Evolutionary conservation across 2,329 filamentous ascomycete species (phyloP), one percentile per base, ranked within the genome.

Genomic region (Verruconis gallopava): DNA sequence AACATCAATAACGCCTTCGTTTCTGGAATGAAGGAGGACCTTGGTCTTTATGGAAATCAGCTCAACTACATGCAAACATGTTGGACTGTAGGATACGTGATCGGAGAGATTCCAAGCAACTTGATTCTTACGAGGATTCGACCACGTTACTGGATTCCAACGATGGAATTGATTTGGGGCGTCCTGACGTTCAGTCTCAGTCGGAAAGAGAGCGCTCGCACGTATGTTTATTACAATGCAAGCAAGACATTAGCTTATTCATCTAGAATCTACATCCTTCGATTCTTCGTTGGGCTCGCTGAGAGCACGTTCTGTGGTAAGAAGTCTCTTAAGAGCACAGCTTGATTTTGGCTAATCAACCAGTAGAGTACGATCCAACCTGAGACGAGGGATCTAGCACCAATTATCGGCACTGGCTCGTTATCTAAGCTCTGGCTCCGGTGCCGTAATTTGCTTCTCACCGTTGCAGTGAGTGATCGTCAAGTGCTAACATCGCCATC

Each of bases 1-100:
- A 30, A 30, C 25, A 30, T 30, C 25, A 30, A n/a, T 30, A 65
- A 65, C 50, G 62, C 62, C 5, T 65, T 61, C 41, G 57, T 65
- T 11, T 51, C 55, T 37, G 61, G 62, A 4, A 65, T 65, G 61
- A 56, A 56, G 45, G 60, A 64, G 47, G 60, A 64, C 38, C 47
- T 64, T 20, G 42, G 49, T 19, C 60, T 63, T 45, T 49, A 51
- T 22, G 60, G 61, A 3, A 63, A 64, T 21, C 58, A 64, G 40
- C 54, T 34, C 17, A 53, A 54, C 40, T 38, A 38, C 32, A 38
- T 42, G 14, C 12, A 13, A 11, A 20, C 20, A 13, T 9, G 14
- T 20, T 42, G 32, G 32, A 42, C 40, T 5, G n/a, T 38, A n/a
- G 40, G 40, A 6, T 44, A 44, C 25, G 17, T 44, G 17, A 41